A percentile compares a stretch with the other conserved stretches of the same genome.
These are phyloP conservation scores for Posidonia australis DNA, from an alignment of 106 monocot genomes.

Conservation along the genomic window DNA sequence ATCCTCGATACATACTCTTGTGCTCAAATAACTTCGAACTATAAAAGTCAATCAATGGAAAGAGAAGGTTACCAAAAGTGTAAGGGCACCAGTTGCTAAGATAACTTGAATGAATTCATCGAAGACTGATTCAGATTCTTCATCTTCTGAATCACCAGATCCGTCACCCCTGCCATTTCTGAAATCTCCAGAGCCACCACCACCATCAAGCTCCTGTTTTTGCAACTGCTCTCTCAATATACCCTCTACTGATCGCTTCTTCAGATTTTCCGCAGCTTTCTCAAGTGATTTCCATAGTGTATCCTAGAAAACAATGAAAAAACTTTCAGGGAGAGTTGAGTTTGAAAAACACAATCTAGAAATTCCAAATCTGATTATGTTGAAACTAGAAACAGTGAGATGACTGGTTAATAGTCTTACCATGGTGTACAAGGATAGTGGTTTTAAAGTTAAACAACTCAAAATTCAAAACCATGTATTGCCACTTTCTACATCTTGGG, in stretches of 20 bases:
- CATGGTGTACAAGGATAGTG: no score
- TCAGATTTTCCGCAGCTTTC: slow-evolving; percentile 18
- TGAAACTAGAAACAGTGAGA: no score
- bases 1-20: no score
- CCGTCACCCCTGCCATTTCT: slow-evolving; percentile 14
- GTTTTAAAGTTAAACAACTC: no score
- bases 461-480: no score
- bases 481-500: no score
- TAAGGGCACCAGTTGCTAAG: slow-evolving; percentile 12
- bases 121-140: not conserved
- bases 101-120: slow-evolving; percentile 21
- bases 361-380: no score
- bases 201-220: slow-evolving; percentile 16
- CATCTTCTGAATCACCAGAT: slow-evolving; percentile 19
- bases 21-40: no score
- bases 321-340: not conserved
- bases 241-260: slow-evolving; percentile 10
- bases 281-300: slow-evolving; percentile 19
- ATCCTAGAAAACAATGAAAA: slow-evolving; percentile 4
- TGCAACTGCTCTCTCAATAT: slow-evolving; percentile 22
- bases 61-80: slow-evolving; percentile 14
- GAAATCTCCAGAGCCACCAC: slow-evolving; percentile 14
- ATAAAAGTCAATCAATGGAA: not conserved
- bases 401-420: no score
- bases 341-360: not conserved